These are phyloP conservation scores for Blechomonas ayalai DNA, from an alignment of 208 protist species.

Conservation along the genomic window DNA sequence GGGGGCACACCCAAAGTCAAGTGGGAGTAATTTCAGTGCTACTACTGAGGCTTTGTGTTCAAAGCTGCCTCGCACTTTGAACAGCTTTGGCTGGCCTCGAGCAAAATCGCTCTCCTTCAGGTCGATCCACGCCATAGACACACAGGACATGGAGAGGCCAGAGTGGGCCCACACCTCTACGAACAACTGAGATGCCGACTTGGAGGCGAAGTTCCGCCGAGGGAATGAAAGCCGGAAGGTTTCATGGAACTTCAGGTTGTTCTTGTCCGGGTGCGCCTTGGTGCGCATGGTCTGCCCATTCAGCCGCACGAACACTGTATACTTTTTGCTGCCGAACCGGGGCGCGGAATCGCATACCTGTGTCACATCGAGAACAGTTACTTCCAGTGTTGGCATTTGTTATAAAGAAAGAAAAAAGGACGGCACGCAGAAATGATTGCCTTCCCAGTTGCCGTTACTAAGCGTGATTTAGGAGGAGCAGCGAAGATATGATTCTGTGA, in stretches of 20 bases:
- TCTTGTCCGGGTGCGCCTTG: slow-evolving; percentile 7
- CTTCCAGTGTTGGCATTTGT: slow-evolving; percentile 31
- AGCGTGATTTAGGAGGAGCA: too few relatives aligned
- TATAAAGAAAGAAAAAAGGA: slow-evolving; percentile 8
- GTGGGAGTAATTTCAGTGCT: slow-evolving; percentile 13
- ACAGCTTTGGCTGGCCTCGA: slow-evolving; percentile 10
- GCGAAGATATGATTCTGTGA: too few relatives aligned
- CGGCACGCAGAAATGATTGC: too few relatives aligned
- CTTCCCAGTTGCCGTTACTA: too few relatives aligned
- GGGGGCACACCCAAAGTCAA: slow-evolving; percentile 25
- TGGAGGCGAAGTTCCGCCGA: slow-evolving; percentile 21
- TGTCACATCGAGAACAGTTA: slow-evolving; percentile 22
- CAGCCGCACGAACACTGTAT: slow-evolving; percentile 43
- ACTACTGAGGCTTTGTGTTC: slow-evolving; percentile 23
- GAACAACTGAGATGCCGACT: too few relatives aligned
- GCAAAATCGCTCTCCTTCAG: slow-evolving; percentile 22
- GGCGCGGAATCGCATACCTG: slow-evolving; percentile 18
- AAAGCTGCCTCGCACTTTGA: slow-evolving; percentile 35
- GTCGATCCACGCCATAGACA: slow-evolving; percentile 37
- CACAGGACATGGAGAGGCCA: slow-evolving; percentile 33
- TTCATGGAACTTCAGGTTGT: slow-evolving; percentile 25
- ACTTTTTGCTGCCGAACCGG: slow-evolving; percentile 21
- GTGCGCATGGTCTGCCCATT: slow-evolving; percentile 52
- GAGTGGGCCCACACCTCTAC: slow-evolving; percentile 50
- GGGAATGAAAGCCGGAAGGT: slow-evolving; percentile 40